Evolutionary conservation across 495 filamentous ascomycete genomes (phyloP).

Genomic region (Aspergillus nanangensis): DNA sequence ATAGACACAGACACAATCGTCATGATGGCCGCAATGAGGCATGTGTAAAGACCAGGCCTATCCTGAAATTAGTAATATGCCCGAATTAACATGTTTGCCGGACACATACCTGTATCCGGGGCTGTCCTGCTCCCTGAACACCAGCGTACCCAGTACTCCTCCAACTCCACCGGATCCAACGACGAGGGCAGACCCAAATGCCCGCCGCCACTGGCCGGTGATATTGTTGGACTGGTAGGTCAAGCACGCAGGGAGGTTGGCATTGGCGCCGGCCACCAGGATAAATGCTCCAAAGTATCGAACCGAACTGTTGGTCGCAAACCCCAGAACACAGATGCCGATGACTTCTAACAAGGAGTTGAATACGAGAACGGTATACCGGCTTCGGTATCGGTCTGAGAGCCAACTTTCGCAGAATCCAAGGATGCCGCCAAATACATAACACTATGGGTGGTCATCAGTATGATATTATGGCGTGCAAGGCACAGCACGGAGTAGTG

Average conservation of each 20-base stretch:
- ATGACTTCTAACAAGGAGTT: constrained; percentile 4
- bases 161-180: constrained; percentile 46
- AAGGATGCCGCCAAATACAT: constrained; percentile 4
- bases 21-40: constrained; percentile 7
- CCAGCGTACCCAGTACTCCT: constrained; percentile 46
- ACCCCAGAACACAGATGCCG: constrained; percentile 2
- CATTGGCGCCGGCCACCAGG: too few species aligned
- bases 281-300: constrained; percentile 56
- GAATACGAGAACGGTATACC: constrained; percentile 4
- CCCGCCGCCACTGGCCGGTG: constrained; percentile 57
- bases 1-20: constrained; percentile 4
- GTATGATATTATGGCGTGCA: too few species aligned
- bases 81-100: neutral
- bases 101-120: constrained; percentile 17
- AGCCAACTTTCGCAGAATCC: constrained; percentile 4
- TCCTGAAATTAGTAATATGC: neutral
- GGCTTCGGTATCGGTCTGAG: constrained; percentile 4
- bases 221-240: constrained; percentile 58
- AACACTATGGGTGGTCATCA: constrained; percentile 3
- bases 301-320: constrained; percentile 15
- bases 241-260: too few species aligned
- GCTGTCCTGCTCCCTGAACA: constrained; percentile 48
- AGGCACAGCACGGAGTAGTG: too few species aligned
- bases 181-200: constrained; percentile 46
- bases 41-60: constrained; percentile 8